Percentiles rank a stretch among this genome's conserved stretches.
Conservation (phyloP, 129 eudicot species). For the Lonicera japonica region DNA sequence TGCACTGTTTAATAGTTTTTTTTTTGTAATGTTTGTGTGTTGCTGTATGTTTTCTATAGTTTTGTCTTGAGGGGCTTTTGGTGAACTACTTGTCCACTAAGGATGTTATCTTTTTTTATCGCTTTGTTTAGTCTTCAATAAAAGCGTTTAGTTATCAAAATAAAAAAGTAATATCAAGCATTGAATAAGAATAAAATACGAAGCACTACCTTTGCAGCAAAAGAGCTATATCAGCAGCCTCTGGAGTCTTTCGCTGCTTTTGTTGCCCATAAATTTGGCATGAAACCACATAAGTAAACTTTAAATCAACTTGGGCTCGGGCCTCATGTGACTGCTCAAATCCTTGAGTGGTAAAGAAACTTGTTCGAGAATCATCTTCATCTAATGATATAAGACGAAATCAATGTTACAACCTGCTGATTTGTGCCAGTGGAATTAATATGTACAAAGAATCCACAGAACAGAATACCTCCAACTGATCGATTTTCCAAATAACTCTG, state of each 20-base stretch:
- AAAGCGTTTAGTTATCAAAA: no score
- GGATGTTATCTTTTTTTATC: no score
- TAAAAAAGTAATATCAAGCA: neutral
- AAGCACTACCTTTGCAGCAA: constrained; percentile 62
- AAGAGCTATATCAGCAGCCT: constrained; percentile 93
- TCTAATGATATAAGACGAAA: constrained; percentile 21
- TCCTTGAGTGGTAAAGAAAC: constrained; percentile 45
- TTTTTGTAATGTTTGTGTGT: no score
- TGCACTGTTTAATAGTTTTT: no score
- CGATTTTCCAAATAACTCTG: constrained; percentile 82
- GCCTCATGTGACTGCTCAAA: constrained; percentile 89
- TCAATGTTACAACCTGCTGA: neutral
- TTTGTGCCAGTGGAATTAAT: neutral
- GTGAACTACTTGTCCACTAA: no score
- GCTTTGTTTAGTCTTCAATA: no score
- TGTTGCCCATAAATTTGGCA: constrained; percentile 99
- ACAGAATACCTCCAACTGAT: constrained; percentile 63
- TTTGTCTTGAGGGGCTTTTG: no score
- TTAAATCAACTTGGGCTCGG: constrained; percentile 91
- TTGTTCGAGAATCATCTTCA: constrained; percentile 35
- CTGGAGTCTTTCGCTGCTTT: constrained; percentile 78
- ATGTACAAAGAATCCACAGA: neutral
- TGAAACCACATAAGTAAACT: constrained; percentile 89
- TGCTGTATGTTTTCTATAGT: no score
- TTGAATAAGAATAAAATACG: neutral